A percentile compares a stretch with the other conserved stretches of the same genome.
Conservation (phyloP, 495 filamentous ascomycete genomes). For the Diplogelasinospora grovesii region DNA sequence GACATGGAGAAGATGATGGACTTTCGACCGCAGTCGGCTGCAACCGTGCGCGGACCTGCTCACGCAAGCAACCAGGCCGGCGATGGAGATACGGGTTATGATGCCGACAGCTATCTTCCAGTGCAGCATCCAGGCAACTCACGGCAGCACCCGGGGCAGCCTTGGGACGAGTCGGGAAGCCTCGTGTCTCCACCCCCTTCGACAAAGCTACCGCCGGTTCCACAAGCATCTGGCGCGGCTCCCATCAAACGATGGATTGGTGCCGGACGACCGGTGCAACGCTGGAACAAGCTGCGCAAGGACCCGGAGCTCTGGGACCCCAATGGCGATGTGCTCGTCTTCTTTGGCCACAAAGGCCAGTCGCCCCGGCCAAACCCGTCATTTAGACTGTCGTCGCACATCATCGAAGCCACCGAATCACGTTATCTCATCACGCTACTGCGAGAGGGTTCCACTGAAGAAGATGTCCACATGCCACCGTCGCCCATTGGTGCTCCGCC, state of each 20-base stretch:
- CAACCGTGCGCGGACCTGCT: conserved; percentile 25
- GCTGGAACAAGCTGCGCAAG: conserved; percentile 50
- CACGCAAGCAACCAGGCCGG: conserved; percentile 1
- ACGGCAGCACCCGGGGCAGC: conserved; percentile 7
- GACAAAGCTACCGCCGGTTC: conserved; percentile 28
- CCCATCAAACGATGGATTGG: conserved; percentile 47
- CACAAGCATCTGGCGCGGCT: conserved; percentile 23
- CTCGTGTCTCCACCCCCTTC: conserved; percentile 28
- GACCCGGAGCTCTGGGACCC: conserved; percentile 59
- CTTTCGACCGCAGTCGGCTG: conserved; percentile 29
- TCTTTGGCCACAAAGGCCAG: conserved; percentile 40
- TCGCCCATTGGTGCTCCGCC: conserved; percentile 39
- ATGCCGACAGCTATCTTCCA: conserved; percentile 20
- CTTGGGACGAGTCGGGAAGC: conserved; percentile 21
- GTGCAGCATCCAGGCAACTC: conserved; percentile 5
- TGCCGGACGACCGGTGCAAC: conserved; percentile 37
- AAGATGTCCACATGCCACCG: conserved; percentile 35
- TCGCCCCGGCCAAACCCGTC: conserved; percentile 44
- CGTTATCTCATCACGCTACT: conserved; percentile 45
- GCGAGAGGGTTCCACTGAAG: conserved; percentile 45
- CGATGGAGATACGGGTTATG: conserved; percentile 20
- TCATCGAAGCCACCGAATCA: conserved; percentile 50
- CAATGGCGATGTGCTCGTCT: conserved; percentile 55
- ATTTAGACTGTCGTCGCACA: conserved; percentile 50
- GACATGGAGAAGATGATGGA: conserved; percentile 13